phyloP scores from a whole-genome alignment of 371 early-diverging fungal genomes.

The Paraphysoderma sedebokerense region DNA sequence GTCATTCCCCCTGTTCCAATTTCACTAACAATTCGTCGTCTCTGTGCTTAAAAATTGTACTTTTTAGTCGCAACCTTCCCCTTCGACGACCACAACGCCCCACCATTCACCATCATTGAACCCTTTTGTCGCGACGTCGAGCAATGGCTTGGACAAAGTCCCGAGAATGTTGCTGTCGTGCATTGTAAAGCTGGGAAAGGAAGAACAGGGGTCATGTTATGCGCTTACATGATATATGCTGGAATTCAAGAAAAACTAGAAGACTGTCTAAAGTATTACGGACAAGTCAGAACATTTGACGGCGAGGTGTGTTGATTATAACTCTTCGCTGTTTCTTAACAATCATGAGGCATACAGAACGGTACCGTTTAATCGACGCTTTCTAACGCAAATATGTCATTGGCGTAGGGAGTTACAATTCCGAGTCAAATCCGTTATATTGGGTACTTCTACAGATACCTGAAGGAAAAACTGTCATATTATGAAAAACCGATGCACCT shows the following conservation, averaged over 20 bases:
- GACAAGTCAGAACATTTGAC: slow-evolving; percentile 26
- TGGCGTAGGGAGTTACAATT: slow-evolving; percentile 37
- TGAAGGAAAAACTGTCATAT: slow-evolving; percentile 2
- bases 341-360: background rate
- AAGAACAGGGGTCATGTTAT: slow-evolving; percentile 50
- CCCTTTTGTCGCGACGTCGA: slow-evolving; percentile 38
- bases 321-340: background rate
- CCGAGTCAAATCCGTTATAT: slow-evolving; percentile 48
- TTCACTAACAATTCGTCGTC: background rate
- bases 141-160: slow-evolving; percentile 24
- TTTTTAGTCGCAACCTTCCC: slow-evolving; percentile 27
- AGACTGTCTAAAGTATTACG: slow-evolving; percentile 38
- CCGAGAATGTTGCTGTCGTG: slow-evolving; percentile 36
- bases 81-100: slow-evolving; percentile 49
- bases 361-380: background rate
- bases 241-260: slow-evolving; percentile 16
- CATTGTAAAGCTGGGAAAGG: slow-evolving; percentile 73
- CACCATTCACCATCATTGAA: slow-evolving; percentile 31
- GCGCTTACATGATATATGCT: slow-evolving; percentile 31
- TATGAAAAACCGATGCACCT: slow-evolving; percentile 8
- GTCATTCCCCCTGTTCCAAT: background rate
- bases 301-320: slow-evolving; percentile 20
- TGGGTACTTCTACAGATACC: slow-evolving; percentile 27
- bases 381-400: background rate
- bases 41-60: background rate